Evolutionary conservation across 2,329 filamentous ascomycete species (phyloP), one percentile per base, ranked within the genome.

Genomic region (Claviceps africana): DNA sequence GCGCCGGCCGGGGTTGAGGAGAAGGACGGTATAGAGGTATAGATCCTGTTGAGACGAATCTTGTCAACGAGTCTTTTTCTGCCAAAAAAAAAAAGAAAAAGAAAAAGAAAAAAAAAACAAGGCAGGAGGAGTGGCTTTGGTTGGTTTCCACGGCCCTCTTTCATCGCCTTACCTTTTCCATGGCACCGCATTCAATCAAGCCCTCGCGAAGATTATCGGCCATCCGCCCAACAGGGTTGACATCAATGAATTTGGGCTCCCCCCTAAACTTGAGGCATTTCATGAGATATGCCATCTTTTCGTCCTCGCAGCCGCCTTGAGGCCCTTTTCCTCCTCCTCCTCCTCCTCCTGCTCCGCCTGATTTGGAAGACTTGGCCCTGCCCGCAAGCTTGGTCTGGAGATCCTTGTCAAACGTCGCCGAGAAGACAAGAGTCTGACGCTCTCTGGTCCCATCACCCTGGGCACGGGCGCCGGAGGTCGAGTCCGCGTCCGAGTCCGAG

Each of bases 381-480:
- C 88, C 86, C 1, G 86, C 82, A 13, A 98, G 76, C 66, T 96
- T 97, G 60, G 91, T 87, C 64, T 97, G 91, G 31, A 98, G 71
- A 0, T 84, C 83, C 62, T 90, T 91, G 64, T 95, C 86, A 66
- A 98, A 95, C 0, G 93, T 98, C 0, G 93, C 93, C 0, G 93
- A 97, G 67, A 98, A 98, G 21, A 98, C 88, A 0, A 98, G 77
- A 0, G 90, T 97, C 64, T 98, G 93, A 42, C 91, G 74, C 17
- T 77, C 62, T 43, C 72, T 64, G 77, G 62, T 40, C 72, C 64
- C 61, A 0, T 72, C 67, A 10, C 76, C 72, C 3, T 74, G 70
- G 4, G 69, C 67, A 0, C 10, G 19, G 21, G 17, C 39, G 21
- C 19, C n/a, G 21, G 17, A n/a, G 6, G 39, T 6, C 21, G n/a